These are phyloP conservation scores for Blechomonas ayalai DNA, from an alignment of 208 protist genomes.

Conservation along the genomic window DNA sequence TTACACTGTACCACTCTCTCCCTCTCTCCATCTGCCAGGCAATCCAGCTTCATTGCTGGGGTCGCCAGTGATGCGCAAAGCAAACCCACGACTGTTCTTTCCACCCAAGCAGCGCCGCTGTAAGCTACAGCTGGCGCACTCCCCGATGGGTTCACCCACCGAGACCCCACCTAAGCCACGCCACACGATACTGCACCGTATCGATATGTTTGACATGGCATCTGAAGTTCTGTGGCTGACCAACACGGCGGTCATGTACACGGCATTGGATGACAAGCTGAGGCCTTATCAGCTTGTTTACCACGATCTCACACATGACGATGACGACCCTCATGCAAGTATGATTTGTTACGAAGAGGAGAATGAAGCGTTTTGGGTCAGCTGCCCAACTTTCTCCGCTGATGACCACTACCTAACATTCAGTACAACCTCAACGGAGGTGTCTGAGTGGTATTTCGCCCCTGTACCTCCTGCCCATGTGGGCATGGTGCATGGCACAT, in stretches of 20 bases:
- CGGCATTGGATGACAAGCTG: slow-evolving; percentile 44
- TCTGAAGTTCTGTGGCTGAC: slow-evolving; percentile 53
- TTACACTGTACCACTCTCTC: slow-evolving; percentile 13
- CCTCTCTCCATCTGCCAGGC: no score
- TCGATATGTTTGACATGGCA: slow-evolving; percentile 50
- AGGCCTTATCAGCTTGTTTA: slow-evolving; percentile 44
- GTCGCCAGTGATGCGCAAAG: no score
- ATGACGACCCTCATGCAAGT: slow-evolving; percentile 5
- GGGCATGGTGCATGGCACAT: not conserved
- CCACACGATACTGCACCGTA: slow-evolving; percentile 26
- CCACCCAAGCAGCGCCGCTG: not conserved
- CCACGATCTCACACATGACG: slow-evolving; percentile 34
- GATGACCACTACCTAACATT: slow-evolving; percentile 48
- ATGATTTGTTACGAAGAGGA: slow-evolving; percentile 53
- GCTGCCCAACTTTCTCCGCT: slow-evolving; percentile 29
- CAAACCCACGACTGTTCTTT: no score
- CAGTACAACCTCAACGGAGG: slow-evolving; percentile 27
- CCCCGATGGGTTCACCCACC: no score
- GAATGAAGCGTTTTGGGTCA: slow-evolving; percentile 56
- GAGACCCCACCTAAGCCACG: slow-evolving; percentile 2
- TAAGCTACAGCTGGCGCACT: not conserved
- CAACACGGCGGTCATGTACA: slow-evolving; percentile 32
- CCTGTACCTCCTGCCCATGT: slow-evolving; percentile 3
- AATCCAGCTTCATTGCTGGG: not conserved
- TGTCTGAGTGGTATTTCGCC: slow-evolving; percentile 39